Evolutionary conservation across 805 yeast species (phyloP).

Genomic region (Brettanomyces sp.): DNA sequence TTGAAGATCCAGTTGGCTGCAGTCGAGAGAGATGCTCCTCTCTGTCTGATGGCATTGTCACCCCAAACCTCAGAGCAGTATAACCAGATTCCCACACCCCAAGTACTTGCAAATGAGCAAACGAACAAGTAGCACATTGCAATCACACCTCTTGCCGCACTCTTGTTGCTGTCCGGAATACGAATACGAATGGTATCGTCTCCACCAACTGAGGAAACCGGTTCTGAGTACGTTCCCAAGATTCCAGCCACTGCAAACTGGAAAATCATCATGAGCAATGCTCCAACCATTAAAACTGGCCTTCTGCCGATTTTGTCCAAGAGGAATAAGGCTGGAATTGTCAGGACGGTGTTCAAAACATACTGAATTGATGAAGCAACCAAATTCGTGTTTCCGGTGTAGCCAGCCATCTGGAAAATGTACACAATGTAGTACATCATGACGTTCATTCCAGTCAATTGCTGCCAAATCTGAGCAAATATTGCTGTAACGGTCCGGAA

Average conservation of each 20-base stretch:
- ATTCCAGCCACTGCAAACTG: constrained; percentile 67
- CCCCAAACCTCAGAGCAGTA: constrained; percentile 81
- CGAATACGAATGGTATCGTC: constrained; percentile 67
- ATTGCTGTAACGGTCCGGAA: constrained; percentile 33
- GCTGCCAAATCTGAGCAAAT: constrained; percentile 52
- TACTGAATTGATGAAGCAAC: constrained; percentile 56
- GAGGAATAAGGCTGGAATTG: constrained; percentile 37
- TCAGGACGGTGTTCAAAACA: constrained; percentile 42
- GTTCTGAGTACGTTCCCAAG: constrained; percentile 48
- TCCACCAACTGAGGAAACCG: constrained; percentile 75
- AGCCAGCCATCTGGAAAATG: constrained; percentile 59
- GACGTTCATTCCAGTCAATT: constrained; percentile 58
- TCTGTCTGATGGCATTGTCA: constrained; percentile 62
- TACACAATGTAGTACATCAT: constrained; percentile 62
- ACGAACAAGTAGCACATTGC: constrained; percentile 57
- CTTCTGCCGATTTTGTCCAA: constrained; percentile 46
- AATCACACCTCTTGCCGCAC: constrained; percentile 44
- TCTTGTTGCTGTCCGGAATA: constrained; percentile 52
- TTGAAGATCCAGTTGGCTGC: constrained; percentile 89
- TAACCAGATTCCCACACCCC: constrained; percentile 91
- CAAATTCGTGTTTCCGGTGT: constrained; percentile 37
- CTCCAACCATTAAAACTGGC: constrained; percentile 34
- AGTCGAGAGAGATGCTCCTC: constrained; percentile 80
- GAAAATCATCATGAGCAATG: constrained; percentile 2
- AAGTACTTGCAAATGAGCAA: constrained; percentile 76